Conservation (phyloP, 805 yeast genomes). For the Soucietia sequanensis region DNA sequence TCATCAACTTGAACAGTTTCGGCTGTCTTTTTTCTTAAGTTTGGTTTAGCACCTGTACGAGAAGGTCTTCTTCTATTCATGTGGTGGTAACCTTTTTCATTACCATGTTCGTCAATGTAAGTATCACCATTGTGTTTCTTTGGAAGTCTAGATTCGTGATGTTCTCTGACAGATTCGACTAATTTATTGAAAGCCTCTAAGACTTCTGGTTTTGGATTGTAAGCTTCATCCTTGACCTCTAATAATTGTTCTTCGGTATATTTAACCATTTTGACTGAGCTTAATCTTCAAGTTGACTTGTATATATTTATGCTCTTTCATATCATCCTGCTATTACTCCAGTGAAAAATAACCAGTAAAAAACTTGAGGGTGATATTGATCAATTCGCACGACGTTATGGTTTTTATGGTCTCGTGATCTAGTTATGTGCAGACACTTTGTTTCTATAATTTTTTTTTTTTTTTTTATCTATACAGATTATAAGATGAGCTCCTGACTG, state of each 20-base stretch:
- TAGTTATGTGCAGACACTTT: too few species aligned
- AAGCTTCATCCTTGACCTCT: conserved; percentile 54
- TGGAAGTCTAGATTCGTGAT: conserved; percentile 23
- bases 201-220: conserved; percentile 61
- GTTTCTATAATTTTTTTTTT: too few species aligned
- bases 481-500: too few species aligned
- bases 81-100: conserved; percentile 44
- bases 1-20: conserved; percentile 59
- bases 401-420: too few species aligned
- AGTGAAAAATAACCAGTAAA: too few species aligned
- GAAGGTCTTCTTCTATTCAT: conserved; percentile 66
- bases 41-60: conserved; percentile 44
- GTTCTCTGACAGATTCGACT: conserved; percentile 64
- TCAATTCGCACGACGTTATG: too few species aligned
- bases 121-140: conserved; percentile 40
- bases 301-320: too few species aligned
- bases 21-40: conserved; percentile 55
- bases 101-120: conserved; percentile 44
- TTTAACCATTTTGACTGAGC: conserved; percentile 41
- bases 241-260: conserved; percentile 74
- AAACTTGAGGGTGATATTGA: too few species aligned
- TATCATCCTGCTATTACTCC: too few species aligned
- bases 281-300: too few species aligned
- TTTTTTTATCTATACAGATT: too few species aligned
- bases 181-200: conserved; percentile 62